A percentile compares a stretch with the other conserved stretches of the same genome.
These are phyloP conservation scores for Adiantum capillusveneris DNA, from an alignment of 75 land plant genomes.

Conservation along the genomic window DNA sequence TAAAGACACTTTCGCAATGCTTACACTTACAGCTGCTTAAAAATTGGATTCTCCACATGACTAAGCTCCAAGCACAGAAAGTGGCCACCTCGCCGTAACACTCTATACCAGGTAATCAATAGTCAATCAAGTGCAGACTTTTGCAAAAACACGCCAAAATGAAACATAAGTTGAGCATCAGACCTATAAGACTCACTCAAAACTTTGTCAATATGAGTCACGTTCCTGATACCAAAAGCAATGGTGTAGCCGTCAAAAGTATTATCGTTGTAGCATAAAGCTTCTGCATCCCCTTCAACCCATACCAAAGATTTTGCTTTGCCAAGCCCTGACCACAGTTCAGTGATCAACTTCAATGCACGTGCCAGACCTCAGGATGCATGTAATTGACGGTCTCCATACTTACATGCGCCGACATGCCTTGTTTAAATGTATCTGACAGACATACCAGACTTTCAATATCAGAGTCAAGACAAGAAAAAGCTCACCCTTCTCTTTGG, in stretches of 20 bases:
- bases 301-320: constrained; percentile 48
- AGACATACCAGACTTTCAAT: too few species aligned
- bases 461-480: too few species aligned
- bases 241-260: constrained; percentile 98
- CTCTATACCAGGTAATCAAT: constrained; percentile 29
- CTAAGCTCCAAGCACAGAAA: constrained; percentile 93
- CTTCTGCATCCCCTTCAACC: constrained; percentile 98
- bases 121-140: not conserved
- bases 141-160: not conserved
- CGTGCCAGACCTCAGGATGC: too few species aligned
- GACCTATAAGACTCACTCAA: constrained; percentile 87
- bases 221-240: constrained; percentile 98
- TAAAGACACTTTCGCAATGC: not conserved
- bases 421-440: too few species aligned
- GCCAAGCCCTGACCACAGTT: constrained; percentile 81
- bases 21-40: constrained; percentile 52
- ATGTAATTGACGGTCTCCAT: too few species aligned
- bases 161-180: not conserved
- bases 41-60: constrained; percentile 71
- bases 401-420: too few species aligned
- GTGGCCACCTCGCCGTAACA: constrained; percentile 76
- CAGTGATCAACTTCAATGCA: too few species aligned
- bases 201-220: constrained; percentile 92
- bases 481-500: constrained; percentile 57
- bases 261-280: constrained; percentile 56